phyloP scores from a whole-genome alignment of 176 grass and related monocot species.

The Bolboschoenus planiculmis region DNA sequence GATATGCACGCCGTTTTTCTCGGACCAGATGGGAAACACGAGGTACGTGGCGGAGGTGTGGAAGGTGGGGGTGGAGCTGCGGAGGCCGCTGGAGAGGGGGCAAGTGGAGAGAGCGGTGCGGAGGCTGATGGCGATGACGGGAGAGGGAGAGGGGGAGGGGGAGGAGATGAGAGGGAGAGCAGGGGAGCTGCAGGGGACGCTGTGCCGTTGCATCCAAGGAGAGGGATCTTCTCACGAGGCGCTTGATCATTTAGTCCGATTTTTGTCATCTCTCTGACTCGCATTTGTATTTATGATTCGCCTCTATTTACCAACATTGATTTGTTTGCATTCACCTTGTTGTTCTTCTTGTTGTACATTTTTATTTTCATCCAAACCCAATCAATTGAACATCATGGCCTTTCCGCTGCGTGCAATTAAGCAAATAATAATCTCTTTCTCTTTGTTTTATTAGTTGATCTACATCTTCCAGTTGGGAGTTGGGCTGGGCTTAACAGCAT shows the following conservation, averaged over 20 bases:
- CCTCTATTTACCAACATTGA: too few relatives aligned
- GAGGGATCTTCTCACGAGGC: neutral
- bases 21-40: constrained; percentile 27
- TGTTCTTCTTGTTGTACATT: too few relatives aligned
- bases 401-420: too few relatives aligned
- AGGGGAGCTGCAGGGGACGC: neutral
- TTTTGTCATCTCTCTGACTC: neutral
- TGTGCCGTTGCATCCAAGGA: neutral
- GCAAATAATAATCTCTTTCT: too few relatives aligned
- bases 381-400: too few relatives aligned
- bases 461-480: too few relatives aligned
- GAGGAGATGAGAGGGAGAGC: neutral
- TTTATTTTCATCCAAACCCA: too few relatives aligned
- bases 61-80: constrained; percentile 10
- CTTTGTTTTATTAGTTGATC: too few relatives aligned
- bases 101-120: neutral
- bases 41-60: constrained; percentile 22
- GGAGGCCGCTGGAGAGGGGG: neutral
- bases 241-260: neutral
- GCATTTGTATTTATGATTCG: neutral
- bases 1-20: constrained; percentile 18
- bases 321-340: too few relatives aligned
- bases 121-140: neutral
- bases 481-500: too few relatives aligned
- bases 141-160: neutral